phyloP scores from a whole-genome alignment of 495 filamentous ascomycete species.

The Cercophora newfieldiana region DNA sequence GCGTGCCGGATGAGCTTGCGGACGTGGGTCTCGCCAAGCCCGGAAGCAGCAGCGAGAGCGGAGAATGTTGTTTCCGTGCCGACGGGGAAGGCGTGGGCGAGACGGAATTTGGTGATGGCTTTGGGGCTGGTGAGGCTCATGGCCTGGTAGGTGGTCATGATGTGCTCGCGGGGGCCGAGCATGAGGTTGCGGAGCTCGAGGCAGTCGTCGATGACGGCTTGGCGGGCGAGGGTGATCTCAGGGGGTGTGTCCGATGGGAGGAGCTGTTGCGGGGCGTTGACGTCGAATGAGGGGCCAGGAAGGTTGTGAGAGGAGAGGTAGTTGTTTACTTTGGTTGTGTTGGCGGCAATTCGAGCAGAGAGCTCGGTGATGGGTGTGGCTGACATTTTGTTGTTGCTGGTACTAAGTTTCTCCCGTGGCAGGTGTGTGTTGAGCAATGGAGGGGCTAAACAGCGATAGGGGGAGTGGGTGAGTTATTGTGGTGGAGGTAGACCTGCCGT shows the following conservation, averaged over 20 bases:
- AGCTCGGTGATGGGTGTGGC: slow-evolving; percentile 1
- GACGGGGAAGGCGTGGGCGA: slow-evolving; percentile 33
- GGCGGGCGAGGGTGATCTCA: slow-evolving; percentile 16
- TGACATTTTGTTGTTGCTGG: neutral
- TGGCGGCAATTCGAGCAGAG: slow-evolving; percentile 17
- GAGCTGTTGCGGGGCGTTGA: neutral
- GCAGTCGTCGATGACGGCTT: slow-evolving; percentile 19
- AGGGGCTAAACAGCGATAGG: too few species aligned
- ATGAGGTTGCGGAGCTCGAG: slow-evolving; percentile 23
- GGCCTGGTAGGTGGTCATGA: slow-evolving; percentile 5
- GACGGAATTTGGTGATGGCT: slow-evolving; percentile 17
- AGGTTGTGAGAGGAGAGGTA: slow-evolving; percentile 14
- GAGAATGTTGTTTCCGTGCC: slow-evolving; percentile 33
- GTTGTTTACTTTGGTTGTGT: slow-evolving; percentile 18
- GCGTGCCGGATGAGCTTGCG: slow-evolving; percentile 46
- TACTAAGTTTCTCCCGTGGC: too few species aligned
- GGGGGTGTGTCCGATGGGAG: neutral
- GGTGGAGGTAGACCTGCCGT: too few species aligned
- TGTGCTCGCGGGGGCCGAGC: slow-evolving; percentile 24
- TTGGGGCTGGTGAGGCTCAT: slow-evolving; percentile 8
- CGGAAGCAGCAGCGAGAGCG: slow-evolving; percentile 30
- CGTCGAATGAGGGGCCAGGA: slow-evolving; percentile 20
- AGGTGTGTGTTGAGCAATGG: too few species aligned
- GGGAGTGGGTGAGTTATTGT: too few species aligned
- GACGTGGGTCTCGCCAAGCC: slow-evolving; percentile 31